phyloP scores from a whole-genome alignment of 176 grass and related monocot genomes.

The Saccharum officinarum region DNA sequence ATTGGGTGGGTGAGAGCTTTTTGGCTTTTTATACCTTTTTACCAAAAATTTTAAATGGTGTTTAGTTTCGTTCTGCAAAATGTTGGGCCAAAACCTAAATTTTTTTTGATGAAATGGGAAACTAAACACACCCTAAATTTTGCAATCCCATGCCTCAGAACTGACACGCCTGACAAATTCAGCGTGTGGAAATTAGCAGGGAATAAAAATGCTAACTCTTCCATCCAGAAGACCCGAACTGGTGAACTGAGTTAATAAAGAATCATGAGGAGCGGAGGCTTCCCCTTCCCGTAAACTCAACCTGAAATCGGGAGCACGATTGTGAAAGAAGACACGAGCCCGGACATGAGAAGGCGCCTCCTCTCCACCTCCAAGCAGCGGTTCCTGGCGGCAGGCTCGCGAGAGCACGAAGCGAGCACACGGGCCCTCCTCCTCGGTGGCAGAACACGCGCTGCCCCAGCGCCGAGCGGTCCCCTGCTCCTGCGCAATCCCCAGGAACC shows the following conservation, averaged over 20 bases:
- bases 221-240: not conserved
- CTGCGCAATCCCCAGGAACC: not conserved
- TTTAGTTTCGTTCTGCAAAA: too few species aligned
- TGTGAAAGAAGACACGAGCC: conserved; percentile 52
- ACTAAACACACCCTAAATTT: too few species aligned
- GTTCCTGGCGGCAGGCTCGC: conserved; percentile 6
- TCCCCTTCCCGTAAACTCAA: not conserved
- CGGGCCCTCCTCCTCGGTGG: not conserved
- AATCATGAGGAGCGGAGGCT: not conserved
- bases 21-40: too few species aligned
- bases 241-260: not conserved
- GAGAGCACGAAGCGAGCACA: conserved; percentile 42
- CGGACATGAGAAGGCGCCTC: conserved; percentile 66
- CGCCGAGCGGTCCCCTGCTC: not conserved
- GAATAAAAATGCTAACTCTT: not conserved
- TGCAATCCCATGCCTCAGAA: not conserved
- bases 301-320: conserved; percentile 52
- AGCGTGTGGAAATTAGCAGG: not conserved
- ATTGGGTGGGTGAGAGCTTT: too few species aligned
- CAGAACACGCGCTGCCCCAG: not conserved
- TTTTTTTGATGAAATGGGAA: too few species aligned
- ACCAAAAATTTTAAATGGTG: too few species aligned
- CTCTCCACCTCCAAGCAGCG: conserved; percentile 54
- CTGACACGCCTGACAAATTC: not conserved
- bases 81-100: too few species aligned